phyloP scores from a whole-genome alignment of 208 protist genomes.

The Wallacemonas rigidus region DNA sequence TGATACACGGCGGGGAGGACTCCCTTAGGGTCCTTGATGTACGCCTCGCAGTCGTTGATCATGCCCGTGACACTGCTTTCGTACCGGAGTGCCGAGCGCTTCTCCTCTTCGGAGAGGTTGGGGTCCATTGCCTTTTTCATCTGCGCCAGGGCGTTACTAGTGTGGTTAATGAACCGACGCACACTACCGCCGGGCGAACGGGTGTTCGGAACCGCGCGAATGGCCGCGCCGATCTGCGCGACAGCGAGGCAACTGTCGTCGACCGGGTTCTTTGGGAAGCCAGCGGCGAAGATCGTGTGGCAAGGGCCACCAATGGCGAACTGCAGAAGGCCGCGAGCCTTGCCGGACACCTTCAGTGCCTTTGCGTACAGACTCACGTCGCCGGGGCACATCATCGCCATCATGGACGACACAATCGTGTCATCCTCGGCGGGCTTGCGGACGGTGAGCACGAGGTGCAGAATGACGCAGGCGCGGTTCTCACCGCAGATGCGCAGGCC shows the following conservation, averaged over 20 bases:
- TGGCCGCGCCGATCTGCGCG: constrained; percentile 22
- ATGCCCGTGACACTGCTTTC: constrained; percentile 32
- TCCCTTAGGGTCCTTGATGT: constrained; percentile 29
- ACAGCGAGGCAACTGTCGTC: constrained; percentile 40
- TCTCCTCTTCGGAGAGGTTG: constrained; percentile 28
- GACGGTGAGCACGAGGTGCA: constrained; percentile 41
- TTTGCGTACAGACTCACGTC: constrained; percentile 34
- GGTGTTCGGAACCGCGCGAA: constrained; percentile 28
- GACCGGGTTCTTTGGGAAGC: constrained; percentile 30
- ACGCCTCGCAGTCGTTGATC: constrained; percentile 24
- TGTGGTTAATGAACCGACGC: constrained; percentile 32
- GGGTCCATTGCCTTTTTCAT: constrained; percentile 21
- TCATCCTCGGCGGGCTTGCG: constrained; percentile 30
- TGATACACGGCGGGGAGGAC: constrained; percentile 31
- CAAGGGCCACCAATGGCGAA: constrained; percentile 38
- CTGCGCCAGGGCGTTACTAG: constrained; percentile 22
- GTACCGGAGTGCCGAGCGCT: constrained; percentile 29
- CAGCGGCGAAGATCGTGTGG: constrained; percentile 32
- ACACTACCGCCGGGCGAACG: constrained; percentile 31
- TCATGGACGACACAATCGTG: constrained; percentile 34
- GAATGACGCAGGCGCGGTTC: constrained; percentile 37
- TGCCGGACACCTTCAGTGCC: constrained; percentile 17
- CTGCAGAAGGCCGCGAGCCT: constrained; percentile 33
- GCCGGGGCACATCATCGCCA: constrained; percentile 35
- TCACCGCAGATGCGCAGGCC: constrained; percentile 41